Base-by-base conservation (phyloP, 2,329 filamentous ascomycete species). In the Thelonectria olida region DNA sequence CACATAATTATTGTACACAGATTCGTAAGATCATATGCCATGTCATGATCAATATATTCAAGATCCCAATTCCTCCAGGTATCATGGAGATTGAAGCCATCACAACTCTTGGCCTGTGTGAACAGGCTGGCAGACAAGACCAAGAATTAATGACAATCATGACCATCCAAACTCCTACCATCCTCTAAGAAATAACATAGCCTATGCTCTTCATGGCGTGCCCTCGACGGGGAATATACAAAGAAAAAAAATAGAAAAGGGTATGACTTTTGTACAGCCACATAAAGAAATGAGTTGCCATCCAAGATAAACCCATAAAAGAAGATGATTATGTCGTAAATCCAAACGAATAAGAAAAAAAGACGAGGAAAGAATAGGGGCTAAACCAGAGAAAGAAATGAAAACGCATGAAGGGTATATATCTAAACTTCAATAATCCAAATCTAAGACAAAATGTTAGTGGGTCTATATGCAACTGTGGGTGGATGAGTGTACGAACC, bases 401-500 rank as follows among this genome's bases (percentile, higher is more conserved):
- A 52, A 69, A 55, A 58, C 53, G 65, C 63, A 67, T 50, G 58
- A 62, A 70, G 73, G 71, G 69, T 73, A 72, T 73, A 71, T 67
- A 50, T 73, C 70, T 77, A 78, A 68, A 69, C 63, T 55, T 78
- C 74, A 72, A 81, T 76, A 67, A 84, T 77, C 82, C 81, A 84
- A 73, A 84, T 79, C 82, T 84, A 67, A 7, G 45, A 47, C 28
- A 19, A 15, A 7, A 7, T 45, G 64, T 71, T 70, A 73, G 72
- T 38, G 17, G 54, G 25, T 25, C 28, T 34, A 69, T 77, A 70
- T 22, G 31, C 31, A 38, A 22, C 2, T 27, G 10, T 19, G 23
- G 20, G 23, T 17, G 27, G 17, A 7, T 31, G 50, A 27, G 20
- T 61, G 31, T 39, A 82, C 92, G 85, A 78, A 97, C 93, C 88